A percentile compares a stretch with the other conserved stretches of the same genome.
These are phyloP conservation scores for Wolfiporia cocos DNA, from an alignment of 1,284 basidiomycete genomes.

Conservation along the genomic window DNA sequence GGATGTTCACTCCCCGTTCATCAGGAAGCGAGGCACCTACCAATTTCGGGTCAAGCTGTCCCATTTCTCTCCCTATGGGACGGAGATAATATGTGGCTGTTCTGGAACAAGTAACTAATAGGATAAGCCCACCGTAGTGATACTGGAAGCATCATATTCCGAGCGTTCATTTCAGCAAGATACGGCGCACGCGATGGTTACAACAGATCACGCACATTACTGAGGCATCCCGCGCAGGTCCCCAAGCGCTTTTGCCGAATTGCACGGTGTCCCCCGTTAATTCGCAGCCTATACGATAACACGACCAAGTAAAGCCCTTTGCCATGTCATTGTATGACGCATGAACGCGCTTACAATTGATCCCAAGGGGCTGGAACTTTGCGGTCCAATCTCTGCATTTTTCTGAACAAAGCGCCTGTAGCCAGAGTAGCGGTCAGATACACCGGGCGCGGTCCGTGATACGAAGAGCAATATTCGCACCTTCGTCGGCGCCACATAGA, in stretches of 20 bases:
- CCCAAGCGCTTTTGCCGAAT: slow-evolving; percentile 56
- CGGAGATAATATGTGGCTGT: too few species aligned
- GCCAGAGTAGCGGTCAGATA: too few species aligned
- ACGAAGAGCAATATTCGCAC: slow-evolving; percentile 29
- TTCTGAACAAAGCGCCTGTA: slow-evolving; percentile 84
- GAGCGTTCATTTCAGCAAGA: too few species aligned
- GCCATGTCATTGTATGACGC: too few species aligned
- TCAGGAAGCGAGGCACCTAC: too few species aligned
- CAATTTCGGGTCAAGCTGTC: slow-evolving; percentile 86
- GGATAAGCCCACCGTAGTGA: slow-evolving; percentile 77
- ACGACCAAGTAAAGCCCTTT: too few species aligned
- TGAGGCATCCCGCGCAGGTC: slow-evolving; percentile 65
- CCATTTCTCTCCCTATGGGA: slow-evolving; percentile 84
- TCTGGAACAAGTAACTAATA: too few species aligned
- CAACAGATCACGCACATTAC: slow-evolving; percentile 56
- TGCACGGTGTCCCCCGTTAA: slow-evolving; percentile 86
- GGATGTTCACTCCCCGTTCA: too few species aligned
- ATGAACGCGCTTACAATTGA: slow-evolving; percentile 53
- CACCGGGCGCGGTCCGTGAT: neutral
- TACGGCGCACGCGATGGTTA: neutral
- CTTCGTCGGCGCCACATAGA: slow-evolving; percentile 96
- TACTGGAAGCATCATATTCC: slow-evolving; percentile 42
- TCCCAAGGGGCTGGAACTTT: slow-evolving; percentile 72
- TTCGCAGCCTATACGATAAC: slow-evolving; percentile 78
- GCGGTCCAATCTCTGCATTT: slow-evolving; percentile 78